Evolutionary conservation across 2,329 filamentous ascomycete genomes (phyloP), one percentile per base, ranked within the genome.

Genomic region (Calonectria leucothoes): DNA sequence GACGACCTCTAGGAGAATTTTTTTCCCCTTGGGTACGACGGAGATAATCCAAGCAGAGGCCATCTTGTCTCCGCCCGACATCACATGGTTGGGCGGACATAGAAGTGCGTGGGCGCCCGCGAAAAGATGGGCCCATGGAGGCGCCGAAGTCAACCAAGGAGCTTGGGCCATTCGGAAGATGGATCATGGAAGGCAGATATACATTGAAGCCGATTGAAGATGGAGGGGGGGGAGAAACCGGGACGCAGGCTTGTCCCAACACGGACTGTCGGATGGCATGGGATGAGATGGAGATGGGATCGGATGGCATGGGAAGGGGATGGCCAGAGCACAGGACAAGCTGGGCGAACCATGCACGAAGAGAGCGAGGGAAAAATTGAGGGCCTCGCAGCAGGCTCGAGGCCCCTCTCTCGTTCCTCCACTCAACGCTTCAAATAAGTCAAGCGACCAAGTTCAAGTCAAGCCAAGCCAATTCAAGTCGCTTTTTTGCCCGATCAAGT

Each of bases 61-160:
- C 17, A 33, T 33, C 51, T 55, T 61, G n/a, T 39, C 55, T 61
- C 55, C 33, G 35, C 23, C 55, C 55, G 33, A 37, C 35, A 39
- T 39, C 23, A 37, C 55, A 61, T 27, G 59, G 39, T 49, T 27
- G 72, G 68, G 48, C 64, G 57, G 68, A 67, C 67, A 71, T 72
- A 74, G 75, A 70, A 64, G 61, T 70, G 74, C 72, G 74, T 75
- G 71, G 70, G 74, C 39, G 74, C 77, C 76, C 79, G 69, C 29
- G 49, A 31, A 25, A 39, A 39, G 74, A 81, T 81, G 79, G 78
- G 79, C 71, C 76, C 79, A 81, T 78, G 57, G 76, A 76, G 77
- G 77, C 78, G 77, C 68, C 72, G 68, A 35, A 52, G 55, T 42
- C 48, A 66, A 49, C 25, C 25, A 35, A 35, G 39, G 45, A 63